phyloP scores from a whole-genome alignment of 345 rosid genomes.

The Syzygium aqueum region DNA sequence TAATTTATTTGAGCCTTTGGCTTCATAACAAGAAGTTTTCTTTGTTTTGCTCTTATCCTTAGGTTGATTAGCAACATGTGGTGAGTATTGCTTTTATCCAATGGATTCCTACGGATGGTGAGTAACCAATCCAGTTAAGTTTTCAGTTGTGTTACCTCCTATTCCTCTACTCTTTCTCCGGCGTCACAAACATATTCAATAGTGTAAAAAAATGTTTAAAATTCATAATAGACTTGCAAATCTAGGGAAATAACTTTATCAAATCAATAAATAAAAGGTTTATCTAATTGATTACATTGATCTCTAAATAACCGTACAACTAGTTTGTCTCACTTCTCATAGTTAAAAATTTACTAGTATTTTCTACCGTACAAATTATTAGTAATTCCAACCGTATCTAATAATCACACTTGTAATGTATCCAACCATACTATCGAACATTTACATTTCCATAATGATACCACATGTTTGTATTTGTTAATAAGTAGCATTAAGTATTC shows the following conservation, averaged over 20 bases:
- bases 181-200: background rate
- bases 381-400: background rate
- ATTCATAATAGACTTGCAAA: background rate
- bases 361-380: background rate
- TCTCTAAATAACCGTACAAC: background rate
- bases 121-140: background rate
- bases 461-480: background rate
- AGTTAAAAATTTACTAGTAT: background rate
- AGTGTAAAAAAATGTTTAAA: background rate
- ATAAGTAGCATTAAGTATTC: background rate
- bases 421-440: background rate
- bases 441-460: background rate
- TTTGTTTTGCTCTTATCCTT: background rate
- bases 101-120: background rate
- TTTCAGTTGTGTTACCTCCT: background rate
- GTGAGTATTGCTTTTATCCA: too few species aligned
- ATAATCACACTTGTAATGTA: background rate
- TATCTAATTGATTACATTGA: background rate
- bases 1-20: background rate
- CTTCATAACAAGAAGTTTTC: background rate
- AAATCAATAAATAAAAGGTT: background rate
- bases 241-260: background rate
- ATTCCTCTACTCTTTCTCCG: background rate
- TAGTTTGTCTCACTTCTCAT: background rate
- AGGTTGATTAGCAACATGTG: too few species aligned